These are phyloP conservation scores for Heterobasidion irregulare DNA, from an alignment of 1,284 basidiomycete species.

Conservation along the genomic window DNA sequence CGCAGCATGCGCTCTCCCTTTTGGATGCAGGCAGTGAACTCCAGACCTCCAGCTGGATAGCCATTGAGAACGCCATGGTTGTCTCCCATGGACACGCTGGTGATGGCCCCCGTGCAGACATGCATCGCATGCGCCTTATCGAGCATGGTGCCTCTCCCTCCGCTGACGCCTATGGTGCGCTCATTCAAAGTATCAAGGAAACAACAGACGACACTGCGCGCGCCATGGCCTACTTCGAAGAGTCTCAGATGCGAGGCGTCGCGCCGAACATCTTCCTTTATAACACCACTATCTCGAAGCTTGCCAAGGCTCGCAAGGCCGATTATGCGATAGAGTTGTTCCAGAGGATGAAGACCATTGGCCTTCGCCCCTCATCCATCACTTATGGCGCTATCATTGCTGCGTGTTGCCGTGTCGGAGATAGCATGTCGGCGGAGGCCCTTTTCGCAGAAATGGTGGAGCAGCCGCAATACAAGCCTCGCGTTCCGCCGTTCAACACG, in stretches of 20 bases:
- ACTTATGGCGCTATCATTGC: conserved; percentile 96
- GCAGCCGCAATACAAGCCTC: conserved; percentile 72
- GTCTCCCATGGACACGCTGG: conserved; percentile 78
- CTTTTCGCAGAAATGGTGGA: conserved; percentile 83
- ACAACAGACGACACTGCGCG: conserved; percentile 91
- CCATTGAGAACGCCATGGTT: conserved; percentile 84
- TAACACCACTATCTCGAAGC: conserved; percentile 94
- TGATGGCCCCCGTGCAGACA: conserved; percentile 70
- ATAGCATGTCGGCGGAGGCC: conserved; percentile 73
- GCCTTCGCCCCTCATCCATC: conserved; percentile 72
- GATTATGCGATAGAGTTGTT: conserved; percentile 84
- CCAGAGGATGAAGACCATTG: conserved; percentile 69
- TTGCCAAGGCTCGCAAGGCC: conserved; percentile 88
- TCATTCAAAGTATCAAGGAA: conserved; percentile 83
- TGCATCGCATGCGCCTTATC: conserved; percentile 75
- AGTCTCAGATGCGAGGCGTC: conserved; percentile 67
- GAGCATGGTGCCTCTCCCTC: conserved; percentile 73
- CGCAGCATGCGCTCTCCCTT: conserved; percentile 51
- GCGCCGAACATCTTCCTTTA: conserved; percentile 80
- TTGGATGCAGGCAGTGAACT: conserved; percentile 36
- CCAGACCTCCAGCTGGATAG: conserved; percentile 63
- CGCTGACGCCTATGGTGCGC: conserved; percentile 85
- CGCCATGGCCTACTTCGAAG: conserved; percentile 77
- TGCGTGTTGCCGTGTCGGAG: conserved; percentile 91
- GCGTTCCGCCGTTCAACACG: conserved; percentile 93